Evolutionary conservation across 306 rosid species (phyloP).

Genomic region (Styphnolobium japonicum): DNA sequence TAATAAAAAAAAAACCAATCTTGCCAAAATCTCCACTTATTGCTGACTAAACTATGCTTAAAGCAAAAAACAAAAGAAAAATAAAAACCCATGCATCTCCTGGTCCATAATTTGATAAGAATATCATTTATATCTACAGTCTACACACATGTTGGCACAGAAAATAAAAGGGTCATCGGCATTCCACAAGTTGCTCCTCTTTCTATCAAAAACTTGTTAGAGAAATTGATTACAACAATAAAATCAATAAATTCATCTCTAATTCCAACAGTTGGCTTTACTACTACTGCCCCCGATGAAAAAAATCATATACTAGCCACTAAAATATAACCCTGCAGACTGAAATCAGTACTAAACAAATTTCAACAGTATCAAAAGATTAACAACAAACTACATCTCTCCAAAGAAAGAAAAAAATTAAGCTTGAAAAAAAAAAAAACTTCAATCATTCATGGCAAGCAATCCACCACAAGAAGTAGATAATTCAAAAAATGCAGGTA

Average conservation of each 20-base stretch:
- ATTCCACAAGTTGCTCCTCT: not conserved
- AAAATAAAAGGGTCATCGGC: not conserved
- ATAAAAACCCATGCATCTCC: not conserved
- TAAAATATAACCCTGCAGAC: not conserved
- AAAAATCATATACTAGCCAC: not conserved
- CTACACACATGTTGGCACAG: not conserved
- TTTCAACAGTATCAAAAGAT: not conserved
- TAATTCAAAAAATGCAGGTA: constrained; percentile 18
- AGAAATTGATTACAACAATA: not conserved
- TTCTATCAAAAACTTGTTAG: not conserved
- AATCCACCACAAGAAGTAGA: not conserved
- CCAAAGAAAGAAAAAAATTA: not conserved
- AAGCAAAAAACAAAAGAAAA: not conserved
- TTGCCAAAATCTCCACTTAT: not conserved
- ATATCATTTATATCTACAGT: not conserved
- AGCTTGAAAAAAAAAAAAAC: not conserved
- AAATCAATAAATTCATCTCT: not conserved
- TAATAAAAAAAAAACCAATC: not conserved
- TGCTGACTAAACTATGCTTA: not conserved
- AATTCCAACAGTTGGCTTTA: not conserved
- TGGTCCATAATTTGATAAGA: not conserved
- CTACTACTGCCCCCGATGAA: not conserved
- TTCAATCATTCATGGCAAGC: not conserved
- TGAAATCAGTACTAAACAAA: not conserved
- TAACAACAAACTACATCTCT: not conserved